These are phyloP conservation scores for Coniosporium apollinis DNA, from an alignment of 495 filamentous ascomycete species.

Conservation along the genomic window DNA sequence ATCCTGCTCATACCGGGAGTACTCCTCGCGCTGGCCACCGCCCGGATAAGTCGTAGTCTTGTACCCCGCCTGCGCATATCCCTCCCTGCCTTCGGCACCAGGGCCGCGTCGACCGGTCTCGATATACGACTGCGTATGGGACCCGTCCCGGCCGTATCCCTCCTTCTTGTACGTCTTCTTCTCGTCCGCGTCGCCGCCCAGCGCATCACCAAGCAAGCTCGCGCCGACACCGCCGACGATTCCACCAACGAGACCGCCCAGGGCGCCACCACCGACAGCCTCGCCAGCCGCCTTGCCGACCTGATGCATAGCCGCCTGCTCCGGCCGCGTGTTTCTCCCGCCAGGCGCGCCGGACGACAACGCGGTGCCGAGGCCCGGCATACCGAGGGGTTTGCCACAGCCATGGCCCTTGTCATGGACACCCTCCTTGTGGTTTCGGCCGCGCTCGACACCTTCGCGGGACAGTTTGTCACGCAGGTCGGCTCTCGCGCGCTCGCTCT, in stretches of 20 bases:
- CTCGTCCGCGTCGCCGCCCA: slow-evolving; percentile 27
- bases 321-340: too few species aligned
- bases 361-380: slow-evolving; percentile 28
- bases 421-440: slow-evolving; percentile 69
- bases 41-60: slow-evolving; percentile 25
- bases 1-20: slow-evolving; percentile 22
- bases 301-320: slow-evolving; percentile 7
- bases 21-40: slow-evolving; percentile 30
- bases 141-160: slow-evolving; percentile 22
- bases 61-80: slow-evolving; percentile 32
- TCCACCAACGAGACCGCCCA: slow-evolving; percentile 29
- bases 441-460: slow-evolving; percentile 54
- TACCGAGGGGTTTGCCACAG: slow-evolving; percentile 53
- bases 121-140: slow-evolving; percentile 26
- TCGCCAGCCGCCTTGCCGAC: slow-evolving; percentile 15
- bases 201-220: slow-evolving; percentile 15
- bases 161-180: slow-evolving; percentile 26
- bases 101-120: slow-evolving; percentile 25
- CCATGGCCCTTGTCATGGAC: slow-evolving; percentile 75
- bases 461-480: slow-evolving; percentile 54
- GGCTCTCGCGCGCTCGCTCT: slow-evolving; percentile 40
- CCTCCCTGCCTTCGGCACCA: slow-evolving; percentile 16
- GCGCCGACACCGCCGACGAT: slow-evolving; percentile 26
- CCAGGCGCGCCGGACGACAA: slow-evolving; percentile 25
- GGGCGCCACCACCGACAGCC: slow-evolving; percentile 25